A percentile compares a stretch with the other conserved stretches of the same genome.
These are phyloP conservation scores for Phytophthora pisi DNA, from an alignment of 352 stramenopile species.

Conservation along the genomic window DNA sequence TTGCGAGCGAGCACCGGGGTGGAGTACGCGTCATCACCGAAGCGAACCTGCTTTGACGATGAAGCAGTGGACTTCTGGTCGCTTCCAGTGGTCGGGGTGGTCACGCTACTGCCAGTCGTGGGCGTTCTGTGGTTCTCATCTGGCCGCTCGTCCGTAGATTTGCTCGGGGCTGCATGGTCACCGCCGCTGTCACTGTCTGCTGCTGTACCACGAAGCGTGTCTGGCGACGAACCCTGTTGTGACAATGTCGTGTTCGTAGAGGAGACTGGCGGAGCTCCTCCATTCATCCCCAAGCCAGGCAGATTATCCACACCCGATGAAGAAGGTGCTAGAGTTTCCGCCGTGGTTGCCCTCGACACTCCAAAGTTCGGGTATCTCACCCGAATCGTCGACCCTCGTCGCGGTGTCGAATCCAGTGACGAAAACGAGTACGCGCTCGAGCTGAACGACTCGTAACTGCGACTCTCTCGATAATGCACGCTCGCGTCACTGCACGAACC, in stretches of 20 bases:
- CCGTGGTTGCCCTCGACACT: conserved; percentile 36
- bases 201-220: conserved; percentile 3
- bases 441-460: conserved; percentile 38
- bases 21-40: conserved; percentile 53
- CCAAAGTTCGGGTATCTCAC: conserved; percentile 21
- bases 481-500: conserved; percentile 26
- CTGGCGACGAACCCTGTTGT: conserved; percentile 4
- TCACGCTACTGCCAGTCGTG: conserved; percentile 29
- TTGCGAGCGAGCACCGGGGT: conserved; percentile 63
- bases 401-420: conserved; percentile 28
- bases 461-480: conserved; percentile 26
- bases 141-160: not conserved
- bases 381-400: conserved; percentile 10
- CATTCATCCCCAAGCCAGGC: conserved; percentile 3
- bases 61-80: conserved; percentile 49
- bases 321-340: conserved; percentile 36
- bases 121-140: conserved; percentile 25
- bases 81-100: conserved; percentile 56
- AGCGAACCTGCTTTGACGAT: conserved; percentile 60
- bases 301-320: conserved; percentile 22
- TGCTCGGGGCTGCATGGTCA: not conserved
- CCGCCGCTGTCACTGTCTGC: not conserved
- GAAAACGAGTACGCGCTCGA: conserved; percentile 42
- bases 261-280: not conserved
- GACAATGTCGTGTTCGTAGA: conserved; percentile 1